phyloP scores from a whole-genome alignment of 2,329 filamentous ascomycete genomes.

The Colletotrichum sp. region DNA sequence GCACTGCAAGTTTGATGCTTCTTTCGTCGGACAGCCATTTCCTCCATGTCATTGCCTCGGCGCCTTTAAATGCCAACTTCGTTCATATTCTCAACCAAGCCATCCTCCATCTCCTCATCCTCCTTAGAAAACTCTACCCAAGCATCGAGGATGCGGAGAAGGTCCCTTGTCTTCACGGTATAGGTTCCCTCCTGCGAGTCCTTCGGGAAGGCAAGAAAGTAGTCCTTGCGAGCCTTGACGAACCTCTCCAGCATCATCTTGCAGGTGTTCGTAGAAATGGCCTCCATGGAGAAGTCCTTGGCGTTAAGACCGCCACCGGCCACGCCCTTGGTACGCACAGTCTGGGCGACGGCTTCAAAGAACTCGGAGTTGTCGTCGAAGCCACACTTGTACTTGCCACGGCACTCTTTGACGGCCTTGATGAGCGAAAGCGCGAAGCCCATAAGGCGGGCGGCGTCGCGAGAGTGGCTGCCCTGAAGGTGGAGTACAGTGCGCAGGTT shows the following conservation, averaged over 20 bases:
- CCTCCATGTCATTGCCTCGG: neutral
- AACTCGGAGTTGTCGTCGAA: neutral
- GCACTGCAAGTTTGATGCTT: too few relatives aligned
- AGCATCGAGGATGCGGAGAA: neutral
- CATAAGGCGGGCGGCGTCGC: neutral
- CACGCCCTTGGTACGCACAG: neutral
- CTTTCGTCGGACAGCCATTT: too few relatives aligned
- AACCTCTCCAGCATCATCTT: neutral
- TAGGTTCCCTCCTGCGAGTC: neutral
- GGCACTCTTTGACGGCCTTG: neutral
- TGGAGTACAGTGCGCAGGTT: neutral
- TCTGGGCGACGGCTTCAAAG: neutral
- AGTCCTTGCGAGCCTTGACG: neutral
- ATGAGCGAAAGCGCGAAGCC: neutral
- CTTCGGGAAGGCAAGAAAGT: neutral
- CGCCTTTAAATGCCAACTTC: neutral
- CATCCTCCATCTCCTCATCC: neutral
- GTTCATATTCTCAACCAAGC: neutral
- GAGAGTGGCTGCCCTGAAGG: accelerated
- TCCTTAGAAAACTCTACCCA: neutral
- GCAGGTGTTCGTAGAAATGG: neutral
- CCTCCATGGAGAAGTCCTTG: neutral
- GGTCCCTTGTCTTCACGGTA: neutral
- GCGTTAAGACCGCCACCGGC: neutral
- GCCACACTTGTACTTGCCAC: neutral